Evolutionary conservation across 2,329 filamentous ascomycete species (phyloP), one percentile per base, ranked within the genome.

Genomic region (Hypoxylon sp.): DNA sequence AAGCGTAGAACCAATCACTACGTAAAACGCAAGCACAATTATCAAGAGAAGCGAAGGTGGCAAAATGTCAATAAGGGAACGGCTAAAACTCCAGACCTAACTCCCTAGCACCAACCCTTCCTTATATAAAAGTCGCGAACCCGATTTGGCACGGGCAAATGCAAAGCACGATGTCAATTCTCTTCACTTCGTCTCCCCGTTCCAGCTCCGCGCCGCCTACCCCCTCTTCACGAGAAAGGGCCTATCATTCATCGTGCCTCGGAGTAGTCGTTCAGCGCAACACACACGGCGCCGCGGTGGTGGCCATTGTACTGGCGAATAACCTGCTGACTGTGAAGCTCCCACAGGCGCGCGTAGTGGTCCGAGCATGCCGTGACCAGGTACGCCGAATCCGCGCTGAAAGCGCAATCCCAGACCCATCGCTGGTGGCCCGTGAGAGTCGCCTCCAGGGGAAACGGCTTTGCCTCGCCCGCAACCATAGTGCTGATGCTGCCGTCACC

Each of bases 351-450:
- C 1, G 94, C 94, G 77, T 97, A 98, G 79, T 98, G 94, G 78
- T 98, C 94, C 45, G 91, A 95, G 78, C 93, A 97, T 4, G 94
- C 94, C 0, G 94, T 98, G 11, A 98, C 94, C 5, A 98, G 84
- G 76, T 98, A 98, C 0, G 94, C 94, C 34, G 91, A 94, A 78
- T 98, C 94, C 25, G 94, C 94, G 68, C 92, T 95, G 81, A 98
- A 98, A 0, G 94, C 94, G 76, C 94, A 98, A 79, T 98, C 94
- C 94, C 94, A 98, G 0, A 98, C 94, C 94, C 94, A 98, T 59
- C 94, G 90, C 81, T 98, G 94, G 80, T 98, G 94, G 60, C 92
- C 93, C 21, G 92, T 92, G 1, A 98, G 87, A 1, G 93, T 97
- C 2, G 93, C 94, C 80, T 97, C 93, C 19, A 97, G 87, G 9